Evolutionary conservation across 306 rosid genomes (phyloP), one percentile per base, ranked within the genome.

Genomic region (Glycine latifolia): DNA sequence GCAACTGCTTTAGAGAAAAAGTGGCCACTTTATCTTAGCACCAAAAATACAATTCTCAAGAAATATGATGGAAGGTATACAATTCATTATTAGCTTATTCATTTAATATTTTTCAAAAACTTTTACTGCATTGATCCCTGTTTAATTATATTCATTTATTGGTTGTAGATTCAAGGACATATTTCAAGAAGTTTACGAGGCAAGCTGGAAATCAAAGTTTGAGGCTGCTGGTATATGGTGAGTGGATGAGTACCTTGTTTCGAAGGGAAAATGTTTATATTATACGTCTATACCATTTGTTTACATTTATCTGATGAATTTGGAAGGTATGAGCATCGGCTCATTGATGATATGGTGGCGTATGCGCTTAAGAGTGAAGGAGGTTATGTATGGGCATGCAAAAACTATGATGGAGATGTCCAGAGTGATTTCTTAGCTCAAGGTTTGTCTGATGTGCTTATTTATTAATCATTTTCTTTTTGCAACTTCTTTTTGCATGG

Each of bases 321-420:
- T 86, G 67, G 39, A 84, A 95, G 99, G 99, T 95, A 95, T 62
- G 99, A 95, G 82, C 99, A 95, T 80, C 98, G 99, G 26, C 98
- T 95, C 77, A 95, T 95, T 75, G 99, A 95, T 87, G 99, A 95
- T 84, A 95, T 95, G 99, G 98, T 95, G 82, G 99, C 99, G 1
- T 95, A 95, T 86, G 98, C 98, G 8, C 81, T 95, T 76, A 95
- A 95, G 91, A 93, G 99, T 55, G 99, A 95, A 41, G 99, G 99
- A 87, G 99, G 97, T 63, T 95, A 95, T 88, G 99, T 95, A 71
- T 95, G 99, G 99, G 99, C 99, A 67, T 95, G 99, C 97, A 95
- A 95, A 88, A 95, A 95, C 86, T 95, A 95, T 82, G 98, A 95
- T 87, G 99, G 99, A 80, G 99, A 95, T 82, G 98, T 95, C 52